A percentile compares a stretch with the other conserved stretches of the same genome.
phyloP scores from a whole-genome alignment of 1,284 basidiomycete species.

The Ceratobasidium sp. region DNA sequence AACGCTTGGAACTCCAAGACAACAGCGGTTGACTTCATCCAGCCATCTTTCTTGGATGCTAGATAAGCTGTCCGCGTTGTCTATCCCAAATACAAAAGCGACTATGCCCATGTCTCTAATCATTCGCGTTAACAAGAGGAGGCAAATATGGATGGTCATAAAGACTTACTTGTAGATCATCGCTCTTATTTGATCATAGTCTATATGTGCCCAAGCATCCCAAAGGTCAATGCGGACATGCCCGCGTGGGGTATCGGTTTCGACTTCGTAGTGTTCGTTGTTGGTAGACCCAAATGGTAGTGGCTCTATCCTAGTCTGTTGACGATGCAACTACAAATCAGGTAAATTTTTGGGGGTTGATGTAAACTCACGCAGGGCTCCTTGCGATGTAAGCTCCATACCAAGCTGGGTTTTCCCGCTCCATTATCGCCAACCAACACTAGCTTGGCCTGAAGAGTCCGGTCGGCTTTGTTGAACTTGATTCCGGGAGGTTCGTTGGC shows the following conservation, averaged over 20 bases:
- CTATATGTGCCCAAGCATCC: neutral
- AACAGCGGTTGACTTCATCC: neutral
- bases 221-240: neutral
- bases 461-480: neutral
- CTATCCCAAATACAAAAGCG: slow-evolving; percentile 22
- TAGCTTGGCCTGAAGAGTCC: neutral
- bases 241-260: slow-evolving; percentile 4
- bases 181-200: slow-evolving; percentile 5
- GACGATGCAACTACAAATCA: neutral
- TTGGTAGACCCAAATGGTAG: neutral
- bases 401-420: slow-evolving; percentile 27
- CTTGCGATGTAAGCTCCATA: neutral
- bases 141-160: neutral
- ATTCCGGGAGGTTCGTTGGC: slow-evolving; percentile 4
- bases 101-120: slow-evolving; percentile 18
- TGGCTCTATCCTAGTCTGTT: neutral
- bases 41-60: slow-evolving; percentile 16
- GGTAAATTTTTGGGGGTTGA: neutral
- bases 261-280: neutral
- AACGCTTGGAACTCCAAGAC: slow-evolving; percentile 5
- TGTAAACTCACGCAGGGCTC: slow-evolving; percentile 4
- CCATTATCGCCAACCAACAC: slow-evolving; percentile 15
- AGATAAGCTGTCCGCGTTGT: neutral
- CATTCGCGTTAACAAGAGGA: neutral
- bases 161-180: slow-evolving; percentile 13